Conservation (phyloP, 495 filamentous ascomycete species). For the Penicillium canariense region DNA sequence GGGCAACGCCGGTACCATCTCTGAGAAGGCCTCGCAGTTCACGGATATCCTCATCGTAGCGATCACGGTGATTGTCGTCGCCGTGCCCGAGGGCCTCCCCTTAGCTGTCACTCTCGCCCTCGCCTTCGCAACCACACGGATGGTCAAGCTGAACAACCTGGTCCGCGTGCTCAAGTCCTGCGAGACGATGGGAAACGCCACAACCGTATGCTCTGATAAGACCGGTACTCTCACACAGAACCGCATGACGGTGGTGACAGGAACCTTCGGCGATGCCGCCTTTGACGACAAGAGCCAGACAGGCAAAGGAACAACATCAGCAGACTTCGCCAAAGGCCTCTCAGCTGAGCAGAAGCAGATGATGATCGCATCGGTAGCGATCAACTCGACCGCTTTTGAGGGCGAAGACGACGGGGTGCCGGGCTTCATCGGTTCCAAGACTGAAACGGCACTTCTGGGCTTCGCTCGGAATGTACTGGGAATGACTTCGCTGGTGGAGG, state of each 20-base stretch:
- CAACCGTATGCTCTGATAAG: slow-evolving; percentile 94
- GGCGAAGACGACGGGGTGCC: slow-evolving; percentile 64
- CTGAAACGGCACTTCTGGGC: slow-evolving; percentile 76
- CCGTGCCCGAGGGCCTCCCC: slow-evolving; percentile 90
- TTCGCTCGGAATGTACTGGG: slow-evolving; percentile 73
- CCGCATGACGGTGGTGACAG: slow-evolving; percentile 85
- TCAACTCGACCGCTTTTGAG: slow-evolving; percentile 90
- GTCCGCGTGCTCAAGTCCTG: slow-evolving; percentile 89
- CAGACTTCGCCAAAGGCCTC: no score
- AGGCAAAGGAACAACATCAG: slow-evolving; percentile 61
- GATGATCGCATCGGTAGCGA: slow-evolving; percentile 76
- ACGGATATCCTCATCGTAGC: slow-evolving; percentile 92
- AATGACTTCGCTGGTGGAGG: slow-evolving; percentile 67
- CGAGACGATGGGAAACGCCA: slow-evolving; percentile 97
- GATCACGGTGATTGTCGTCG: slow-evolving; percentile 92
- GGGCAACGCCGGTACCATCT: slow-evolving; percentile 47
- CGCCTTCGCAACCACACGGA: slow-evolving; percentile 90
- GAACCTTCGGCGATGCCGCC: no score
- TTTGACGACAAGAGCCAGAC: no score
- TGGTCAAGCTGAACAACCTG: slow-evolving; percentile 94
- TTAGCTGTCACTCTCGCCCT: slow-evolving; percentile 90
- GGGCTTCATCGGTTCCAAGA: slow-evolving; percentile 85
- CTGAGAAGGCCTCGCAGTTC: slow-evolving; percentile 81
- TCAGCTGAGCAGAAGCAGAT: no score
- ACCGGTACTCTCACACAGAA: slow-evolving; percentile 92